phyloP scores from a whole-genome alignment of 2,329 filamentous ascomycete species.

The Colletotrichum costaricense region DNA sequence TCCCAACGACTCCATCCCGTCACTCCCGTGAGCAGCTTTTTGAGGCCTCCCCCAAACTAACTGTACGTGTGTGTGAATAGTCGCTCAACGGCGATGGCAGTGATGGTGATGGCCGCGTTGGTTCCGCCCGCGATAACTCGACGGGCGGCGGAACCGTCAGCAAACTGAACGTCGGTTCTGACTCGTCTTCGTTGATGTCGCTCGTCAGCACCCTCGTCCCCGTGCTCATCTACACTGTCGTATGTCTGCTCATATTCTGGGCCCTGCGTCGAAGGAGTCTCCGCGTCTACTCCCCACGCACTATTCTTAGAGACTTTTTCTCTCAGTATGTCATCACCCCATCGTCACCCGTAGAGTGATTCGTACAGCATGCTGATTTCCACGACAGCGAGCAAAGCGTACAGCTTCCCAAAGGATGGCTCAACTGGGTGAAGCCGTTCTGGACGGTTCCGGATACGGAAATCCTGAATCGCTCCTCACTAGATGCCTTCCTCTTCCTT shows the following conservation, averaged over 20 bases:
- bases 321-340: conserved; percentile 54
- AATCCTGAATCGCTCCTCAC: conserved; percentile 88
- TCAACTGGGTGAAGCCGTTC: conserved; percentile 77
- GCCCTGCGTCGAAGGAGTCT: conserved; percentile 58
- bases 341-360: too few species aligned
- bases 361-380: not conserved
- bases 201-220: conserved; percentile 65
- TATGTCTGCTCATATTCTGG: conserved; percentile 65
- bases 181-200: conserved; percentile 53
- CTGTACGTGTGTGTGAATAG: not conserved
- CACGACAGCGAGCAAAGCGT: conserved; percentile 25
- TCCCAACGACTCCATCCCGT: not conserved
- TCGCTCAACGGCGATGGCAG: conserved; percentile 25
- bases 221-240: conserved; percentile 57
- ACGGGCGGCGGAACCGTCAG: conserved; percentile 49
- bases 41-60: conserved; percentile 13
- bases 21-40: too few species aligned
- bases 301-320: conserved; percentile 60
- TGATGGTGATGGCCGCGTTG: conserved; percentile 52
- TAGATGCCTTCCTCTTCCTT: conserved; percentile 92
- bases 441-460: conserved; percentile 79
- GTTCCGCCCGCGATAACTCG: conserved; percentile 54
- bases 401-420: conserved; percentile 65
- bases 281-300: conserved; percentile 67
- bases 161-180: conserved; percentile 45